Conservation (phyloP, 495 filamentous ascomycete species). For the Daldinia bambusicola region DNA sequence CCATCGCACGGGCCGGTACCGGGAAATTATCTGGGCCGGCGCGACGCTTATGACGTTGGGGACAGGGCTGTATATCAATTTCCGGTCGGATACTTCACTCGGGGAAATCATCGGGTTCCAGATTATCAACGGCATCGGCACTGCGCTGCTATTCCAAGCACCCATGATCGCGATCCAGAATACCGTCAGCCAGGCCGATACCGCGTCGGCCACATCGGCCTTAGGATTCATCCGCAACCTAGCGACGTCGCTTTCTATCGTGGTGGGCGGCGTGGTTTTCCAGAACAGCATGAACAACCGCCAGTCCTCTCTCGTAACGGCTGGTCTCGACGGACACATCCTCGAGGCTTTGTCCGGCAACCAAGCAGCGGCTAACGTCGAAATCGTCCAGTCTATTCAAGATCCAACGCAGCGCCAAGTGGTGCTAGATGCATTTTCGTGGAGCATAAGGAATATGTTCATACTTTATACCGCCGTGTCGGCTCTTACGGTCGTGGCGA, state of each 20-base stretch:
- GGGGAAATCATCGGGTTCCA: conserved; percentile 64
- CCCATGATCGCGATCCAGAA: conserved; percentile 76
- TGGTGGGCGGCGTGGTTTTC: conserved; percentile 75
- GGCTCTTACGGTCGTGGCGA: conserved; percentile 60
- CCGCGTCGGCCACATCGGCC: conserved; percentile 72
- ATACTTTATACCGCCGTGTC: conserved; percentile 63
- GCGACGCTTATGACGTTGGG: conserved; percentile 64
- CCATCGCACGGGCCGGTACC: conserved; percentile 69
- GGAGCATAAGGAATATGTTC: conserved; percentile 68
- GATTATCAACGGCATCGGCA: conserved; percentile 62
- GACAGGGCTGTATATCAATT: conserved; percentile 63
- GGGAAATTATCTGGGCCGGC: conserved; percentile 64
- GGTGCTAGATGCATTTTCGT: conserved; percentile 66
- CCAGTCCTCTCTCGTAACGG: conserved; percentile 51
- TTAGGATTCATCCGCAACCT: conserved; percentile 72
- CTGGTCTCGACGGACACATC: conserved; percentile 52
- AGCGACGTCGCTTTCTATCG: conserved; percentile 70
- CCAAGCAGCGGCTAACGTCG: conserved; percentile 62
- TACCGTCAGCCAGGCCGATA: conserved; percentile 67
- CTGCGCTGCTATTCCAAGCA: conserved; percentile 67
- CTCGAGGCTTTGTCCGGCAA: conserved; percentile 47
- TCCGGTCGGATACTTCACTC: conserved; percentile 57
- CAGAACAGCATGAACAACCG: conserved; percentile 66
- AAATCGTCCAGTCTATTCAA: conserved; percentile 57
- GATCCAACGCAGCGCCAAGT: conserved; percentile 58